These are phyloP conservation scores for Huntiella bhutanensis DNA, from an alignment of 2,329 filamentous ascomycete genomes.

Conservation along the genomic window DNA sequence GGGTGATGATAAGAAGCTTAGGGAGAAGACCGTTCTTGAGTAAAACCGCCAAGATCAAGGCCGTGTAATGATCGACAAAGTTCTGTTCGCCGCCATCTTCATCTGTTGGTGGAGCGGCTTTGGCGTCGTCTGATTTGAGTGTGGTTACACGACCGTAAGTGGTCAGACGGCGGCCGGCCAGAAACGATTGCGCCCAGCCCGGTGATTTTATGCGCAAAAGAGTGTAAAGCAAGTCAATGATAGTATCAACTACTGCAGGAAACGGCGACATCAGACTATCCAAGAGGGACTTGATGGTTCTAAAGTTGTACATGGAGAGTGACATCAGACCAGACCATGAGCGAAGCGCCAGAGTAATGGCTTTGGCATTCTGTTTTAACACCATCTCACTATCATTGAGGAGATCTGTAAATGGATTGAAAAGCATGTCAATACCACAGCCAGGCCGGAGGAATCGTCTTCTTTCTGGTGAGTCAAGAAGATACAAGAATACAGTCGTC, in stretches of 20 bases:
- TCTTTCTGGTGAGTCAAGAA: slow-evolving; percentile 67
- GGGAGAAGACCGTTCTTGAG: slow-evolving; percentile 60
- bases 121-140: slow-evolving; percentile 41
- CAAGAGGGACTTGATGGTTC: slow-evolving; percentile 62
- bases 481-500: slow-evolving; percentile 69
- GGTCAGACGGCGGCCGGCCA: slow-evolving; percentile 78
- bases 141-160: slow-evolving; percentile 92
- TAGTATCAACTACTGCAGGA: slow-evolving; percentile 45
- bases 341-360: slow-evolving; percentile 78
- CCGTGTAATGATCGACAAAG: slow-evolving; percentile 85
- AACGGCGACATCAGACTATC: slow-evolving; percentile 42
- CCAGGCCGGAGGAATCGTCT: slow-evolving; percentile 72
- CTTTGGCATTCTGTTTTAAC: slow-evolving; percentile 72
- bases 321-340: slow-evolving; percentile 87
- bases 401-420: slow-evolving; percentile 84
- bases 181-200: slow-evolving; percentile 86
- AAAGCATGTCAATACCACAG: slow-evolving; percentile 73
- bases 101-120: slow-evolving; percentile 32
- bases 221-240: slow-evolving; percentile 71
- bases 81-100: slow-evolving; percentile 61
- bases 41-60: slow-evolving; percentile 68
- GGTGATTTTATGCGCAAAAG: slow-evolving; percentile 76
- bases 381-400: slow-evolving; percentile 37
- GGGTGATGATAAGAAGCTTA: slow-evolving; percentile 42
- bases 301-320: slow-evolving; percentile 72